These are phyloP conservation scores for Pseudohalonectria lignicola DNA, from an alignment of 2,329 filamentous ascomycete genomes.

Conservation along the genomic window DNA sequence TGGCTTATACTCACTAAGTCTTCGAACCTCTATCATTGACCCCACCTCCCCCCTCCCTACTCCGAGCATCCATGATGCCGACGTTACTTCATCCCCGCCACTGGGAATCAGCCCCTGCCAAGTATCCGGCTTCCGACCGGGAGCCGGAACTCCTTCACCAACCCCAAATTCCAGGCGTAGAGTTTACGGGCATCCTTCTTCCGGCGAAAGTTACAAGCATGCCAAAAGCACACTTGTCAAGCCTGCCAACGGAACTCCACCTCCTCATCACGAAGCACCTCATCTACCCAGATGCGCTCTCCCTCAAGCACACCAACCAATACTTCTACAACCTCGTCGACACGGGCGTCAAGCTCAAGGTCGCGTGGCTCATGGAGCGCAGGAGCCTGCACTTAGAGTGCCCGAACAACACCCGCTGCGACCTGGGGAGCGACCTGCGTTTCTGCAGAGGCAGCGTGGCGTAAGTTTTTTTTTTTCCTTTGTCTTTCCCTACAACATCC, in stretches of 20 bases:
- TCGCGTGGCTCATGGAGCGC: conserved; percentile 58
- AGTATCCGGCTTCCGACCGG: no score
- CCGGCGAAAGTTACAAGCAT: no score
- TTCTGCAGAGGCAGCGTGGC: conserved; percentile 50
- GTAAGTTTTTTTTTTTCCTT: conserved; percentile 23
- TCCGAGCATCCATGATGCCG: no score
- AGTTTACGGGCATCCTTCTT: no score
- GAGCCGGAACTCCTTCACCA: no score
- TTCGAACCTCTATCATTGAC: no score
- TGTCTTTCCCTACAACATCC: not conserved
- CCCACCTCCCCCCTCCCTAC: no score
- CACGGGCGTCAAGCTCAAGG: conserved; percentile 54
- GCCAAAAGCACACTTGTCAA: no score
- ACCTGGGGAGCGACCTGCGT: conserved; percentile 45
- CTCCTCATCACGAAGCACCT: conserved; percentile 48
- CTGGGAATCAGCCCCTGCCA: no score
- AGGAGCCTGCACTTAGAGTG: conserved; percentile 53
- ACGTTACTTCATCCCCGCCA: no score
- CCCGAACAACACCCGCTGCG: conserved; percentile 46
- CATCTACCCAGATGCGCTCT: conserved; percentile 60
- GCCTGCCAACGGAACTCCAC: conserved; percentile 63
- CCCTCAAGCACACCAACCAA: conserved; percentile 54
- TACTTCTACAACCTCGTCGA: conserved; percentile 55
- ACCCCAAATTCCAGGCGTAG: no score
- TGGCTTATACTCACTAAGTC: no score